Evolutionary conservation across 164 flowering plant genomes (phyloP).

Genomic region (Umbilicus rupestris): DNA sequence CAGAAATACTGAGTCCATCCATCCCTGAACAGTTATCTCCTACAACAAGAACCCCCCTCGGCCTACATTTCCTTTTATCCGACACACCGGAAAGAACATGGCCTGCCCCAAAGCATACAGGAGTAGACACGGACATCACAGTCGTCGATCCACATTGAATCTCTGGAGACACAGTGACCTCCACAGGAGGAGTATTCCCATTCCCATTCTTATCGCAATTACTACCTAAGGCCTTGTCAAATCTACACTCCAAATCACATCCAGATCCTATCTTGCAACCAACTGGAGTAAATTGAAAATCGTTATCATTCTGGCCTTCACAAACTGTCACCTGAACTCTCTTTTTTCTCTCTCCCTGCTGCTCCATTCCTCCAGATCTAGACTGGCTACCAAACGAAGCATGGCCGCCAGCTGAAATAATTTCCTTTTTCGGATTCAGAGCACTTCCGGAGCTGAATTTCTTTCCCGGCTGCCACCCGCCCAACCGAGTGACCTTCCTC

Average conservation of each 20-base stretch:
- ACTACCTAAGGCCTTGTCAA: slow-evolving; percentile 16
- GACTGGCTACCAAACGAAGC: not conserved
- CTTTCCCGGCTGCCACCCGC: slow-evolving; percentile 22
- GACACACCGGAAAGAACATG: slow-evolving; percentile 56
- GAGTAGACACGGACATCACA: slow-evolving; percentile 17
- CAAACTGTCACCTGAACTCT: slow-evolving; percentile 12
- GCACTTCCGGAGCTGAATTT: slow-evolving; percentile 16
- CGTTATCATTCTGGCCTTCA: not conserved
- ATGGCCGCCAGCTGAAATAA: not conserved
- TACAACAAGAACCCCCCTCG: slow-evolving; percentile 62
- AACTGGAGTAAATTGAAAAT: slow-evolving; percentile 27
- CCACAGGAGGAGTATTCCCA: slow-evolving; percentile 53
- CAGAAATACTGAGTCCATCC: slow-evolving; percentile 17
- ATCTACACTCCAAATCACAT: slow-evolving; percentile 19
- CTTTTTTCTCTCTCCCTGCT: slow-evolving; percentile 9
- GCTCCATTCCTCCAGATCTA: slow-evolving; percentile 14
- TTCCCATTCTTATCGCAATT: slow-evolving; percentile 3
- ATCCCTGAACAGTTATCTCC: slow-evolving; percentile 26
- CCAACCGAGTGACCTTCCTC: slow-evolving; percentile 9
- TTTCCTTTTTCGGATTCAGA: not conserved
- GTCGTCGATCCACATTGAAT: slow-evolving; percentile 37
- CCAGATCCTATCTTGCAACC: slow-evolving; percentile 20
- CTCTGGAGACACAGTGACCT: slow-evolving; percentile 77
- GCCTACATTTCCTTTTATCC: slow-evolving; percentile 77
- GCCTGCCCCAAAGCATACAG: slow-evolving; percentile 67